Base-by-base conservation (phyloP, 2,329 filamentous ascomycete genomes). In the Aspergillus fumigatiaffinis region DNA sequence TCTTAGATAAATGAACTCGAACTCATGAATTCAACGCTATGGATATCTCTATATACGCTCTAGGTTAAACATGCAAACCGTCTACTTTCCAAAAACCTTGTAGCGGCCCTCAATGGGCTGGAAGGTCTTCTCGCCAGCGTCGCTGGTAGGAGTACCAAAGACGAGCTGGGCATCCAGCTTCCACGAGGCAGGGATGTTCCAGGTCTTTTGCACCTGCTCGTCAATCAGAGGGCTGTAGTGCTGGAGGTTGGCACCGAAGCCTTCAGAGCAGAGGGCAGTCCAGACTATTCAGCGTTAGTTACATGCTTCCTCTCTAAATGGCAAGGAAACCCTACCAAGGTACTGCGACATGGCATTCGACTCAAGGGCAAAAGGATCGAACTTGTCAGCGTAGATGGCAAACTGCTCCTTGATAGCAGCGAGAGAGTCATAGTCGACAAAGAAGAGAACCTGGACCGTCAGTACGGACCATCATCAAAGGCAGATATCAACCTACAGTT, bases 201-300 rank as follows among this genome's bases (percentile, higher is more conserved):
- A 96, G 65, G 84, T 79, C 62, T 78, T 79, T 52, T 82, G 76
- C 52, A 91, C 86, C 79, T 87, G 85, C 66, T 82, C 82, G 76
- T 95, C 89, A 64, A 95, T 84, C 60, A 96, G 75, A 25, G 91
- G 90, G 84, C 90, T 93, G 83, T 96, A 95, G 80, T 96, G 91
- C 83, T 96, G 91, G 50, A 96, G 83, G 81, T 92, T 95, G 74
- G 87, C 89, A 62, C 91, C 91, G 54, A 94, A 82, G 38, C 91
- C 91, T 76, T 94, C 91, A 60, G 87, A 82, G 79, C 92, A 87
- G 54, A 96, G 84, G 1, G 89, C 89, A 35, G 86, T 86, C 91
- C 91, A 96, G 63, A 90, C 71, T 65, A 28, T 4, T 35, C 3
- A 2, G 9, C 9, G 52, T 64, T 54, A 64, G 55, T 29, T 12